These are phyloP conservation scores for Lachnellula suecica DNA, from an alignment of 2,329 filamentous ascomycete genomes.

Conservation along the genomic window DNA sequence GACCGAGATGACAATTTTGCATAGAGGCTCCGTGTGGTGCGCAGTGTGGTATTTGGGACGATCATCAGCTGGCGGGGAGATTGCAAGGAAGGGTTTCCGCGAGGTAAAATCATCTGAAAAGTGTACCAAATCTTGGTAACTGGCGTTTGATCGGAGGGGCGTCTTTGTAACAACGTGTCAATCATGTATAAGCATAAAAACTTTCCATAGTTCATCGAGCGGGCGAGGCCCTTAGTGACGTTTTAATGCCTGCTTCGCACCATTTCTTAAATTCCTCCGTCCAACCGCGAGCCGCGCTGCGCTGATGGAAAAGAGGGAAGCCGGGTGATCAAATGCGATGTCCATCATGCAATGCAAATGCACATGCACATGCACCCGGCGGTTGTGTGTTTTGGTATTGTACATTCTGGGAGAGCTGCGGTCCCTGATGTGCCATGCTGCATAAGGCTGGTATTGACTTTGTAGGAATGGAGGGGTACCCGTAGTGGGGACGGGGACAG, in stretches of 20 bases:
- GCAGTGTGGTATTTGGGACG: conserved; percentile 1
- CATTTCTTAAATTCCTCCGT: neutral
- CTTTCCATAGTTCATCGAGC: neutral
- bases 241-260: neutral
- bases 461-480: no score
- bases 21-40: conserved; percentile 42
- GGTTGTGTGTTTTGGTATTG: neutral
- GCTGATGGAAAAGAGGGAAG: conserved; percentile 4
- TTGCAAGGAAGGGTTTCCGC: conserved; percentile 12
- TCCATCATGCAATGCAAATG: neutral
- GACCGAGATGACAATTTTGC: conserved; percentile 93
- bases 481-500: no score
- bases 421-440: neutral
- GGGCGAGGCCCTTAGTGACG: neutral
- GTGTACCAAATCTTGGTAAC: conserved; percentile 21
- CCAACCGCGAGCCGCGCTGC: neutral
- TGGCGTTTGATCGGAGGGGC: conserved; percentile 26
- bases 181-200: conserved; percentile 24
- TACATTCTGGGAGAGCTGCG: neutral
- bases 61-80: conserved; percentile 8
- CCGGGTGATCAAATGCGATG: conserved; percentile 10
- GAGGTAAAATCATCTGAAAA: conserved; percentile 6
- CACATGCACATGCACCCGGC: neutral
- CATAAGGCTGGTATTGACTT: neutral
- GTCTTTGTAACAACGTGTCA: conserved; percentile 17